Base-by-base conservation (phyloP, 2,329 filamentous ascomycete genomes). In the Delphinella strobiligena region DNA sequence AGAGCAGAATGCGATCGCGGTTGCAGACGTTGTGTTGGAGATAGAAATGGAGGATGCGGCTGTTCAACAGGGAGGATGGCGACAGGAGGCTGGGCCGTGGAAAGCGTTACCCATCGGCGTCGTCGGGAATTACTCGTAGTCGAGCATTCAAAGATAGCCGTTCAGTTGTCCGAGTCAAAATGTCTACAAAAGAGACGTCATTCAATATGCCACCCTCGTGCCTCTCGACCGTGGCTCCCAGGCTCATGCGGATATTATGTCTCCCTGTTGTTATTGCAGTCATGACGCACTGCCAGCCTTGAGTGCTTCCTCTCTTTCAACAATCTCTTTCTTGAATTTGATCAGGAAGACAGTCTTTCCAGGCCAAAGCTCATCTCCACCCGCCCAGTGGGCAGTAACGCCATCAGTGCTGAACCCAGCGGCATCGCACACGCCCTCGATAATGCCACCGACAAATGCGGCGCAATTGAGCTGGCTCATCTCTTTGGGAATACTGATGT, bases 401-500 rank as follows among this genome's bases (percentile, higher is more conserved):
- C 82, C 79, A 43, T 67, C 62, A 0, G 86, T 89, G 34, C 82
- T 78, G 57, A 95, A 95, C 5, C 82, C 88, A 31, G 84, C 85
- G 7, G 87, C 89, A 62, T 96, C 91, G 61, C 91, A 94, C 9
- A 94, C 80, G 16, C 91, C 91, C 70, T 98, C 91, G 41, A 98
- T 80, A 47, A 98, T 82, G 14, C 91, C 91, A 1, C 91, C 91
- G 15, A 94, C 87, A 57, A 84, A 98, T 8, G 91, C 91, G 14
- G 89, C 91, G 62, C 89, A 95, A 61, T 95, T 96, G 54, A 98
- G 71, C 72, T 91, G 84, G 62, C 75, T 87, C 84, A 98, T 93
- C 64, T 98, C 91, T 54, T 82, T 82, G 12, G 91, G 91, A 38
- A 96, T 82, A 52, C 79, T 86, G 56, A 98, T 82, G 65, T 91